Base-by-base conservation (phyloP, 768 basidiomycete species). In the Asterophora lycoperdoides region DNA sequence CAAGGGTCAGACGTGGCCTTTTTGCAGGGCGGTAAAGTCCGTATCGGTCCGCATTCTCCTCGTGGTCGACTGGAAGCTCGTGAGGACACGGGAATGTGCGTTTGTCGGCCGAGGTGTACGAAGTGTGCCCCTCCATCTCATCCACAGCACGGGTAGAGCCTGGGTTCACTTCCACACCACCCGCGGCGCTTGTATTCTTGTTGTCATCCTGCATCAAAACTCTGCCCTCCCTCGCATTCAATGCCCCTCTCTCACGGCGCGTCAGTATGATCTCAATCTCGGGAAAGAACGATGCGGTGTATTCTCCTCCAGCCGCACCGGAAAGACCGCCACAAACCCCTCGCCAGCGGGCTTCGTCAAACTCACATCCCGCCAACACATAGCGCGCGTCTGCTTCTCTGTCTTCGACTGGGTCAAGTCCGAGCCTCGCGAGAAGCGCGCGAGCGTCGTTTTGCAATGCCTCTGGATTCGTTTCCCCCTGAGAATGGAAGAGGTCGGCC, bases 231-330 rank as follows among this genome's bases (percentile, higher is more conserved):
- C 45, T 37, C 8, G 14, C 56, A 45, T 19, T 43, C 11, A 62
- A 53, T 6, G 59, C 49, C 46, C 46, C 50, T 5, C 76, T 64
- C 51, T 80, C 77, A 18, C 61, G 63, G 34, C 71, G 65, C 15
- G 73, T 75, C 45, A 77, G 54, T 28, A 78, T 58, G 9, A 78
- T 65, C 14, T 66, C 67, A 19, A 53, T 39, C 42, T 56, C 52
- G 6, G 51, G 39, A 33, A 46, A 51, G 23, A 55, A 49, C 17
- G 48, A 48, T 8, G 40, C 40, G 5, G 23, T 23, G 6, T 23
- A 3, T 14, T 13, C 9, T 36, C 39, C 17, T 33, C 19, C 23
- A 34, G 23, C 19, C 19, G 13, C 36, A 15, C 10, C 13, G 11
- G 45, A 14, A 11, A 10, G 8, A 4, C 43, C 45, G n/a, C 19